Evolutionary conservation across 805 yeast species (phyloP).

Genomic region (Candida methanosorbosa): DNA sequence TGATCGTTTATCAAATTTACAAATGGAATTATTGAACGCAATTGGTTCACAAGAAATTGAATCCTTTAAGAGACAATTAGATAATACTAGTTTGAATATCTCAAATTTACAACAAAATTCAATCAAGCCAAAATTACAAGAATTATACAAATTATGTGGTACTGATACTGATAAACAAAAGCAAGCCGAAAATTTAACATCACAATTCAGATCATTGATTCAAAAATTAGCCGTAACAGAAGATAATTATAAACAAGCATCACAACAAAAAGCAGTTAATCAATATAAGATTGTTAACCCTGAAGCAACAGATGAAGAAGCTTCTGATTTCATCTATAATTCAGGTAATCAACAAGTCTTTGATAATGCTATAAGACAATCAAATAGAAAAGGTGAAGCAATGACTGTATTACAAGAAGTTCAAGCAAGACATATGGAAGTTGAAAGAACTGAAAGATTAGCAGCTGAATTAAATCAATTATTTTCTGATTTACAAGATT

Average conservation of each 20-base stretch:
- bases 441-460: constrained; percentile 88
- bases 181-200: constrained; percentile 85
- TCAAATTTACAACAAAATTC: constrained; percentile 59
- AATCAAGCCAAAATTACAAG: constrained; percentile 69
- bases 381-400: constrained; percentile 90
- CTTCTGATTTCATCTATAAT: constrained; percentile 78
- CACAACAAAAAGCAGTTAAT: constrained; percentile 81
- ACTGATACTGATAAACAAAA: constrained; percentile 74
- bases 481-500: constrained; percentile 91
- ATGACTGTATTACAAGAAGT: constrained; percentile 92
- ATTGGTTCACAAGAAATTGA: constrained; percentile 64
- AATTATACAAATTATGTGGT: constrained; percentile 61
- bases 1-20: constrained; percentile 61
- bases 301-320: constrained; percentile 75
- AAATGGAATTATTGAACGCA: constrained; percentile 63
- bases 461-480: constrained; percentile 93
- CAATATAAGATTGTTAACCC: constrained; percentile 89
- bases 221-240: constrained; percentile 84
- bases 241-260: constrained; percentile 76
- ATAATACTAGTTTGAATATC: constrained; percentile 68
- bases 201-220: constrained; percentile 75
- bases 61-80: constrained; percentile 66
- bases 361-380: constrained; percentile 82
- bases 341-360: constrained; percentile 85
- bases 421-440: constrained; percentile 90